Base-by-base conservation (phyloP, 1,284 basidiomycete genomes). In the Sporisorium exsertum region DNA sequence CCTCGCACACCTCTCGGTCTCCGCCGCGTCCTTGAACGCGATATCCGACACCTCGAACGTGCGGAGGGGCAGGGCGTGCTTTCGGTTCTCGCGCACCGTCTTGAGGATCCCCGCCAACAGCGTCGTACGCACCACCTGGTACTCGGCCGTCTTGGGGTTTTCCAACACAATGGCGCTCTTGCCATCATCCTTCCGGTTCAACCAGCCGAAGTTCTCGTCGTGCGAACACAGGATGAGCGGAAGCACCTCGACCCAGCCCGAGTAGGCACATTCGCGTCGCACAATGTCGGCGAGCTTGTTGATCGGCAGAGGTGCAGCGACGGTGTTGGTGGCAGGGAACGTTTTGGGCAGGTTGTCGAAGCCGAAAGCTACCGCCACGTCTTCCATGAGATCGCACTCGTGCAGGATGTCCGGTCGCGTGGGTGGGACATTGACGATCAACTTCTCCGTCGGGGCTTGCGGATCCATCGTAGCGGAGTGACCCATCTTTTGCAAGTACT, bases 371-470 rank as follows among this genome's bases (percentile, higher is more conserved):
- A 99, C 95, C 5, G 97, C 97, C 0, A 92, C 94, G 80, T 99
- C 96, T 85, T 99, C 96, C 92, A 99, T 94, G 81, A 99, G 90
- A 86, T 99, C 96, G 83, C 95, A 97, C 86, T 98, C 95, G 86
- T 99, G 97, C 66, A 99, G 88, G 76, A 99, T 97, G 84, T 99
- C 96, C 0, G 97, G 94, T 50, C 96, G 91, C 13, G 95, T 98
- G 32, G 93, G 89, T 2, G 96, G 96, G 37, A 99, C 90, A 43
- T 90, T 87, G 27, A 99, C 92, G 54, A 90, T 81, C 24, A 94
- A 87, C 80, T 92, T 91, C 77, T 94, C 92, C 0, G 88, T 42
- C 10, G 63, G 58, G 5, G 61, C 50, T 15, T 45, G n/a, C n/a
- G 75, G 40, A 18, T 77, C 72, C 2, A 76, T 65, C 0, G 55